These are phyloP conservation scores for Diplodia corticola DNA, from an alignment of 2,329 filamentous ascomycete genomes.

Conservation along the genomic window DNA sequence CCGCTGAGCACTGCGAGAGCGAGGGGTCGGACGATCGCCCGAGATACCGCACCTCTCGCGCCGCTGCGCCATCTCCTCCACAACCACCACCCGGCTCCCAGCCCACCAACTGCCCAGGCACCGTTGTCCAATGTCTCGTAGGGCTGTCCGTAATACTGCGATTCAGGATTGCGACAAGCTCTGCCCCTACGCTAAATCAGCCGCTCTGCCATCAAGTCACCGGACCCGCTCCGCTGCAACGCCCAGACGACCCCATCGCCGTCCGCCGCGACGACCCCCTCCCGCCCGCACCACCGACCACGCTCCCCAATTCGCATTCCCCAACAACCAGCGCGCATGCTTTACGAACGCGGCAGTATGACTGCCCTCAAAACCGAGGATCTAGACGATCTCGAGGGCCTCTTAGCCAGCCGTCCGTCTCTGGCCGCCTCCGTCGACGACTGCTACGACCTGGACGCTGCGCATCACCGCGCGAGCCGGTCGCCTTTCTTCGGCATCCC, in stretches of 20 bases:
- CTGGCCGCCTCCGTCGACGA: slow-evolving; percentile 42
- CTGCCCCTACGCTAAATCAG: slow-evolving; percentile 6
- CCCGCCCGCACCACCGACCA: slow-evolving; percentile 6
- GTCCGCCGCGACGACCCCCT: slow-evolving; percentile 3
- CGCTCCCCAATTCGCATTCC: not conserved
- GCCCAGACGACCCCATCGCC: slow-evolving; percentile 12
- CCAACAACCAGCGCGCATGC: slow-evolving; percentile 14
- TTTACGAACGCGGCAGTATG: slow-evolving; percentile 22
- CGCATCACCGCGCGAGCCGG: slow-evolving; percentile 36
- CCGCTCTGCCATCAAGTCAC: slow-evolving; percentile 15
- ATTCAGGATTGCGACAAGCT: slow-evolving; percentile 15
- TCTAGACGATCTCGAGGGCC: slow-evolving; percentile 9
- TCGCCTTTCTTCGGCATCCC: slow-evolving; percentile 57
- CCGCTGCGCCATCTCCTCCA: not conserved
- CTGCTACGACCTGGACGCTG: slow-evolving; percentile 40
- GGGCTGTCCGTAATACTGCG: slow-evolving; percentile 18
- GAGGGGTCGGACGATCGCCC: slow-evolving; percentile 9
- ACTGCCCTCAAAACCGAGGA: slow-evolving; percentile 19
- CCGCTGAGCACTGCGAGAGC: slow-evolving; percentile 1
- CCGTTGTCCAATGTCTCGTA: slow-evolving; percentile 21
- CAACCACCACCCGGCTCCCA: slow-evolving; percentile 1
- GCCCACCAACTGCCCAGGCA: slow-evolving; percentile 4
- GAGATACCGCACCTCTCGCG: slow-evolving; percentile 1
- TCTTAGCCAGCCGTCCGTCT: slow-evolving; percentile 31
- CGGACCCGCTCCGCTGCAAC: slow-evolving; percentile 3